Evolutionary conservation across 1,284 basidiomycete genomes (phyloP), one percentile per base, ranked within the genome.

Genomic region (Sanghuangporus baumii): DNA sequence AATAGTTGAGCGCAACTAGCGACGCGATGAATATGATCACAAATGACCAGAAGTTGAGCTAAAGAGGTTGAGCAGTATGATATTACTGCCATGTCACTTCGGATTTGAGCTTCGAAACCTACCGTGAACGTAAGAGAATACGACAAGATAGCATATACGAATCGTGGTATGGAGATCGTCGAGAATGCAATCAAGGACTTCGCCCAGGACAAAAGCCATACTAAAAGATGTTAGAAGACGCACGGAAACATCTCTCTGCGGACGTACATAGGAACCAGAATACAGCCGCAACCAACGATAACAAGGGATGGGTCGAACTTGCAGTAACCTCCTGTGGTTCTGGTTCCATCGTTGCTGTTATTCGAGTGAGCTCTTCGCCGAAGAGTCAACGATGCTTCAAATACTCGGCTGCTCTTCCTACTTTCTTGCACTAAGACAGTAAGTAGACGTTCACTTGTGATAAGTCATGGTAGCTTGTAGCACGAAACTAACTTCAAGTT

Each of bases 1-100:
- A 87, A 69, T 94, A 92, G 74, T 93, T 92, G 34, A 93, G 71
- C 2, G 81, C 85, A 57, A 91, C 80, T 1, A 81, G 79, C 1
- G 85, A 85, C 3, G 85, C 77, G 16, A 79, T 75, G 66, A 94
- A 91, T 14, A 96, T 81, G 59, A 89, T 80, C 9, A 89, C 87
- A 66, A 96, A 88, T 55, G 89, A 91, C 80, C 91, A 94, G 72
- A 96, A 95, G 67, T 93, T 93, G 57, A 96, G 82, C 85, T 95
- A 64, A 16, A 37, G 52, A 12, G 56, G 56, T 11, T 3, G 57
- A 64, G 41, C 14, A 18, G 34, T 52, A 46, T 46, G 16, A n/a
- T 20, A 7, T n/a, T n/a, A 46, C 9, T n/a, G 16, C 20, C 16
- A 46, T 16, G 4, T 12, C 16, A 46, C 43, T 46, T 7, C 4